Percentiles rank a stretch among this genome's conserved stretches.
Evolutionary conservation across 805 yeast genomes (phyloP).

Genomic region (Nakazawaea laoshanensis): DNA sequence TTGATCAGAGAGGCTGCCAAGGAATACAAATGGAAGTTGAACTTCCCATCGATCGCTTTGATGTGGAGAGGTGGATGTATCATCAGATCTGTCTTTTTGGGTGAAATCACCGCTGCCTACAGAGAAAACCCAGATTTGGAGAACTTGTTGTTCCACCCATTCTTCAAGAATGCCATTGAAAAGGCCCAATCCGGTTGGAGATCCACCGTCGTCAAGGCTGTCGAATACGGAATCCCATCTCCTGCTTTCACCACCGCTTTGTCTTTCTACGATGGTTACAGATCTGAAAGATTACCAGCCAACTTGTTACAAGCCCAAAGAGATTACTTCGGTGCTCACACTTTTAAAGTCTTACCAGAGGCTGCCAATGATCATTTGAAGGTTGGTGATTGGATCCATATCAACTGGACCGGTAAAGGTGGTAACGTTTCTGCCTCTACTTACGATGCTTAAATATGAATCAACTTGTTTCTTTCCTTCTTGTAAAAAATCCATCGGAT

Average conservation of each 20-base stretch:
- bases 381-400: slow-evolving; percentile 77
- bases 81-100: slow-evolving; percentile 97
- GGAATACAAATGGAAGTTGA: slow-evolving; percentile 94
- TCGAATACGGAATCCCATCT: slow-evolving; percentile 86
- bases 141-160: slow-evolving; percentile 91
- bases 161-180: slow-evolving; percentile 84
- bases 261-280: slow-evolving; percentile 97
- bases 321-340: slow-evolving; percentile 99
- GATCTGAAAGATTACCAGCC: slow-evolving; percentile 93
- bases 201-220: slow-evolving; percentile 69
- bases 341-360: slow-evolving; percentile 92
- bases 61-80: slow-evolving; percentile 99
- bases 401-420: slow-evolving; percentile 99
- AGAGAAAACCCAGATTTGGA: slow-evolving; percentile 88
- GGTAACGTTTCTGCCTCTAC: slow-evolving; percentile 96
- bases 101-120: slow-evolving; percentile 94
- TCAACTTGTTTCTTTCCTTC: too few relatives aligned
- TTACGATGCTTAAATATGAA: slow-evolving; percentile 67
- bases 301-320: slow-evolving; percentile 99
- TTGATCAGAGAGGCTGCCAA: slow-evolving; percentile 96
- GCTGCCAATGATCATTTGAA: slow-evolving; percentile 68
- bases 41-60: slow-evolving; percentile 96
- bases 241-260: slow-evolving; percentile 97
- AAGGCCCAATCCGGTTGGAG: slow-evolving; percentile 98
- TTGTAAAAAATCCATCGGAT: too few relatives aligned